Conservation (phyloP, 176 grass and related monocot species). For the Triticum turgidum region DNA sequence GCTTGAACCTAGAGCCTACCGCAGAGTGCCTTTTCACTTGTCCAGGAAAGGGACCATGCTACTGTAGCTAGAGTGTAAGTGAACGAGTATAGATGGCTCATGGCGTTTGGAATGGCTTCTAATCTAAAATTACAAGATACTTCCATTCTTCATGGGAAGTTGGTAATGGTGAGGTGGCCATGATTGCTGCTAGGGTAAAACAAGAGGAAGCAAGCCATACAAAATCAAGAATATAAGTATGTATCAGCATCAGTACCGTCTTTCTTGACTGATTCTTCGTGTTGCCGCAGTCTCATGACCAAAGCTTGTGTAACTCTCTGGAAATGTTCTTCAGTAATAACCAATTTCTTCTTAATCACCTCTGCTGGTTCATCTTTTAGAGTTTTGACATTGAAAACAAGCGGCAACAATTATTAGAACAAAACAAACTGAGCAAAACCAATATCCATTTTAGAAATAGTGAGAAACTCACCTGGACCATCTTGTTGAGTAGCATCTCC, state of each 20-base stretch:
- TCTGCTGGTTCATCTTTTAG: constrained; percentile 50
- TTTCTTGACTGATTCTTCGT: constrained; percentile 73
- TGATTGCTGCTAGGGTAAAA: neutral
- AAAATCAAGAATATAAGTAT: constrained; percentile 15
- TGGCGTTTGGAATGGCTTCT: neutral
- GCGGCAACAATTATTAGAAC: neutral
- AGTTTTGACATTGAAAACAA: constrained; percentile 42
- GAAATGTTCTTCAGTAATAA: constrained; percentile 97
- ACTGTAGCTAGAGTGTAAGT: neutral
- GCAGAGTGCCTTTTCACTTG: neutral
- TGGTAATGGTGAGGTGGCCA: neutral
- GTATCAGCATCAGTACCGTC: constrained; percentile 54
- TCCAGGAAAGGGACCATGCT: neutral
- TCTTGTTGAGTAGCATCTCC: constrained; percentile 39
- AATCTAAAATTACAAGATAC: neutral
- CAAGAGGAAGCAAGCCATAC: neutral
- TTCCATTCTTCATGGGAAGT: neutral
- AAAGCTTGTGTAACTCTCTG: constrained; percentile 94
- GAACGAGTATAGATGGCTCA: neutral
- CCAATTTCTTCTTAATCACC: constrained; percentile 72
- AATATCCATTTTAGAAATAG: neutral
- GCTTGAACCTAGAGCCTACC: too few relatives aligned
- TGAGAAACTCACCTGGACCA: constrained; percentile 43
- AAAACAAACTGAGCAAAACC: constrained; percentile 1
- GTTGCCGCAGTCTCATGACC: constrained; percentile 73